phyloP scores from a whole-genome alignment of 208 protist genomes.

The Acanthamoeba sp. region DNA sequence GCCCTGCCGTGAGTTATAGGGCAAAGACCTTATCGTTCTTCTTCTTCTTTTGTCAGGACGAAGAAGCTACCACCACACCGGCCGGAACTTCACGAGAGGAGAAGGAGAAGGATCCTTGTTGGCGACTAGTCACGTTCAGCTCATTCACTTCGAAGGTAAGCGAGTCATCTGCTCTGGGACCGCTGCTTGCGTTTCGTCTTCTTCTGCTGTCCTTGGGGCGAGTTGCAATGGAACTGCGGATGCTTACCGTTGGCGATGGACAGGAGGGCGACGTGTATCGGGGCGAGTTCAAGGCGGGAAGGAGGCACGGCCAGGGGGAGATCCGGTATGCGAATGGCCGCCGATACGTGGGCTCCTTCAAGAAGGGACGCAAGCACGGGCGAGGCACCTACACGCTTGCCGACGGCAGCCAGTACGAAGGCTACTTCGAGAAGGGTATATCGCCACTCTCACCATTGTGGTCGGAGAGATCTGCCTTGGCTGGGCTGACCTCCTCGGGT shows the following conservation, averaged over 20 bases:
- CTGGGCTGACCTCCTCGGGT: no score
- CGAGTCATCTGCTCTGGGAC: not conserved
- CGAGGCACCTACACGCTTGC: not conserved
- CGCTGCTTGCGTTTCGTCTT: no score
- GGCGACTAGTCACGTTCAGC: not conserved
- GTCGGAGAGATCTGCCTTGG: not conserved
- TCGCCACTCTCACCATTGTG: not conserved
- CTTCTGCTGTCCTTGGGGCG: no score
- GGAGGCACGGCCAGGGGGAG: not conserved
- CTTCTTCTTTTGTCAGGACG: no score
- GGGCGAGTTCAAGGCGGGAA: slow-evolving; percentile 22
- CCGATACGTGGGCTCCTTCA: slow-evolving; percentile 5
- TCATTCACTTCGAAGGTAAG: not conserved
- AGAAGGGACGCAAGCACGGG: not conserved
- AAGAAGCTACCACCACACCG: not conserved
- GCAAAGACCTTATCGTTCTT: no score
- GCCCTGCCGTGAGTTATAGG: not conserved
- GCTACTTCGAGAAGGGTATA: not conserved
- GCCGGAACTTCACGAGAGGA: not conserved
- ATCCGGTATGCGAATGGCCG: not conserved
- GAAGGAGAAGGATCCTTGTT: no score
- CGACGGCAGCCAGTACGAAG: slow-evolving; percentile 60
- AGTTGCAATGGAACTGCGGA: no score
- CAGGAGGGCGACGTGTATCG: slow-evolving; percentile 7
- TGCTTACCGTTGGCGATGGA: not conserved